Evolutionary conservation across 1,284 basidiomycete species (phyloP), one percentile per base, ranked within the genome.

Genomic region (Sporisorium exsertum): DNA sequence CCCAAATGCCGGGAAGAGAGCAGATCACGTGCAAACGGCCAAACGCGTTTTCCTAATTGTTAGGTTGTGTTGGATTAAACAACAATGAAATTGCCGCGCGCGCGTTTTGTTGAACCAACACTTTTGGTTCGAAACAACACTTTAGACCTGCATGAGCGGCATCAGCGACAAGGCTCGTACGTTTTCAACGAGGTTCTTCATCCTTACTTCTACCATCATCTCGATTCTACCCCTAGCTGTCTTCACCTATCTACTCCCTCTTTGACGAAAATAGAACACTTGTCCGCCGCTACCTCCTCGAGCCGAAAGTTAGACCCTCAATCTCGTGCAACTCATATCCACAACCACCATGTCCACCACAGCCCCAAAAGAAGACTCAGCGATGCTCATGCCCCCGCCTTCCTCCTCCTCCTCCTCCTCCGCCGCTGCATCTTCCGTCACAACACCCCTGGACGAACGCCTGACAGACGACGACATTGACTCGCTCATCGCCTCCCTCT

Each of bases 381-480:
- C 64, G 1, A 9, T 42, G 1, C 63, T 66, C 29, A 64, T 60
- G 64, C 60, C 64, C 12, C 64, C 58, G 1, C 63, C 59, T 1
- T 15, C 64, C 13, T 0, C 58, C 16, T 9, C 43, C n/a, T 24
- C 62, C 6, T 43, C 54, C n/a, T 16, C 24, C 15, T 35, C 56
- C 27, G 1, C 47, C 5, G 5, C 29, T 10, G 29, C 29, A 32
- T 32, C 29, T 5, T 32, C 27, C 3, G 18, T 27, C n/a, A 27
- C 35, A 3, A 20, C 55, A 18, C 35, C 47, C 18, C 57, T 58
- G 27, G 73, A 64, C 27, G 73, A 72, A n/a, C 55, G 65, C 0
- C 51, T 73, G 13, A 74, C 67, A 12, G 73, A 77, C 56, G 73
- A 64, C 16, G 73, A 77, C 51, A 72, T 77, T n/a, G 65, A 72